Conservation (phyloP, 208 protist species). For the Trypanosoma conorhini region DNA sequence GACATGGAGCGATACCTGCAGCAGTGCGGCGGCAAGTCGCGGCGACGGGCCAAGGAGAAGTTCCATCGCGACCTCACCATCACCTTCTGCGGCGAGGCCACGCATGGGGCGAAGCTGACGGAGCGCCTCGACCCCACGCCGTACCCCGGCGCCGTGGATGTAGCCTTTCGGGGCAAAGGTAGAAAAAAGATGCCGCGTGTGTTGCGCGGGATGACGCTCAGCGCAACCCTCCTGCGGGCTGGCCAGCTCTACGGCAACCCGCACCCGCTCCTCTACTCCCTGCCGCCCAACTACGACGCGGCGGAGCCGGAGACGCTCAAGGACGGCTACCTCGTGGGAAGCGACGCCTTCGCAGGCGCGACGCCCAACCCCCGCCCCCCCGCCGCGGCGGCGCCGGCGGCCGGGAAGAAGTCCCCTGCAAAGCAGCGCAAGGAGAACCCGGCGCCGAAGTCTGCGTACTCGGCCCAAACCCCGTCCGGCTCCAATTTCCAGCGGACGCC, state of each 20-base stretch:
- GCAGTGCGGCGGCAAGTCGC: conserved; percentile 36
- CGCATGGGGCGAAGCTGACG: conserved; percentile 54
- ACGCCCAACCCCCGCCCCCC: neutral
- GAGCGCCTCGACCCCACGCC: conserved; percentile 67
- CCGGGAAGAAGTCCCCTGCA: neutral
- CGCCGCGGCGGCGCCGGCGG: neutral
- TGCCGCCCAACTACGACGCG: conserved; percentile 17
- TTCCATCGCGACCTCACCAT: conserved; percentile 76
- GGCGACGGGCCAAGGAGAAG: conserved; percentile 46
- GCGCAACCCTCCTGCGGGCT: conserved; percentile 50
- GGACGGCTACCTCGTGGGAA: neutral
- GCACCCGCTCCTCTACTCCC: conserved; percentile 68
- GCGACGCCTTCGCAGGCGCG: neutral
- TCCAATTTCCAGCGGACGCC: neutral
- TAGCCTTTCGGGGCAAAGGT: conserved; percentile 35
- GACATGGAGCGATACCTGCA: conserved; percentile 45
- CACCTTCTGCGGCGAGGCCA: conserved; percentile 81
- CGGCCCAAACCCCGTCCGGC: neutral
- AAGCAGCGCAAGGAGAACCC: conserved; percentile 17
- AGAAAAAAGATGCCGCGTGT: conserved; percentile 22
- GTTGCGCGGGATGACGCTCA: conserved; percentile 60
- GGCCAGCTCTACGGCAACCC: conserved; percentile 76
- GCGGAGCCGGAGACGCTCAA: neutral
- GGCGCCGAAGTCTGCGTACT: neutral
- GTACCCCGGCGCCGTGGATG: conserved; percentile 59